Base-by-base conservation (phyloP, 257 asterid species). In the Forsythia suspensa region DNA sequence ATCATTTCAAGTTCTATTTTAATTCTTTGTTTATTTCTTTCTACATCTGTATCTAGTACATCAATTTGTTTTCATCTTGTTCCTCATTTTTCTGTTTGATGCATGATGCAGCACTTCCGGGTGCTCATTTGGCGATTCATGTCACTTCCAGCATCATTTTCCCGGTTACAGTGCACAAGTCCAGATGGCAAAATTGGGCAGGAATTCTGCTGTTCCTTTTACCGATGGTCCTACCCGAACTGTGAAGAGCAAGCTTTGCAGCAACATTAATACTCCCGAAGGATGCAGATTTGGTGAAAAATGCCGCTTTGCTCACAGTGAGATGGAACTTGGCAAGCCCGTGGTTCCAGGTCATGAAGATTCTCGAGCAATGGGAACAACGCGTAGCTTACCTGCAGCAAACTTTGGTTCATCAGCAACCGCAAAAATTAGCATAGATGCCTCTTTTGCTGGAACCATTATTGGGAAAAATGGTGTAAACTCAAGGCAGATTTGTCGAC, bases 111-210 rank as follows among this genome's bases (percentile, higher is more conserved):
- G 72, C 72, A 37, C 72, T 24, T 68, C 72, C 18, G 72, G 72
- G 42, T 68, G 72, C 72, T 40, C 42, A 68, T 68, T 68, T 36
- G 72, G 72, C 4, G 44, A 68, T 8, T 16, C 43, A 68, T 68
- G 72, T 68, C 72, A 68, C 46, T 68, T 68, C 72, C 72, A 34
- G 72, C 72, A 68, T 36, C 36, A 68, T 36, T 29, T 68, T 68
- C 72, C 72, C 4, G 72, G 65, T n/a, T 55, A 55, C 65, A 55
- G 0, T 55, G 65, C 65, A 18, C 65, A 55, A 55, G 0, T 55
- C 21, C 65, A 55, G 65, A 16, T 55, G 21, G 24, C 29, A 0
- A 55, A 55, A n/a, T 55, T 55, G 65, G 72, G 72, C 42, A 40
- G 46, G 21, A 34, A 68, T 37, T 9, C 38, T 68, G 72, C 72